A percentile compares a stretch with the other conserved stretches of the same genome.
Evolutionary conservation across 257 asterid species (phyloP).

Genomic region (Fraxinus pennsylvanica): DNA sequence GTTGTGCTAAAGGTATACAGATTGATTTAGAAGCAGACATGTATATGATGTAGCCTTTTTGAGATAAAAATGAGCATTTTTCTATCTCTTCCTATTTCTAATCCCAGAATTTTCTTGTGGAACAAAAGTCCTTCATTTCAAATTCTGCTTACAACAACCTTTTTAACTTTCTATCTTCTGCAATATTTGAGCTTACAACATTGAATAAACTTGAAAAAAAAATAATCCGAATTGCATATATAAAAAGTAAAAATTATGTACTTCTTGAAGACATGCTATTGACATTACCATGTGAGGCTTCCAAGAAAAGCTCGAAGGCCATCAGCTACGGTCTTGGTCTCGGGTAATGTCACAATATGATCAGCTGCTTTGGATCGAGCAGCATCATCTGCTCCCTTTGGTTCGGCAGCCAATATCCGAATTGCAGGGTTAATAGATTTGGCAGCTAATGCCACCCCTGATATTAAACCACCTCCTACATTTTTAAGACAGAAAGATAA

Average conservation of each 20-base stretch:
- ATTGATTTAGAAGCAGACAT: too few relatives aligned
- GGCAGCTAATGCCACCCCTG: conserved; percentile 92
- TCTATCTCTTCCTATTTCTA: too few relatives aligned
- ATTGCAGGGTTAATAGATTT: conserved; percentile 76
- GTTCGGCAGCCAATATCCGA: conserved; percentile 83
- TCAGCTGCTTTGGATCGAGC: conserved; percentile 74
- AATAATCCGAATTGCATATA: too few relatives aligned
- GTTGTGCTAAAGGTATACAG: too few relatives aligned
- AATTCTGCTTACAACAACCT: too few relatives aligned
- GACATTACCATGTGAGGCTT: conserved; percentile 75
- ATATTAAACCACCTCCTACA: conserved; percentile 90
- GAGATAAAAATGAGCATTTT: too few relatives aligned
- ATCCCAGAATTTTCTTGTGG: too few relatives aligned
- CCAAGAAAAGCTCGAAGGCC: conserved; percentile 95
- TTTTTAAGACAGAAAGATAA: not conserved
- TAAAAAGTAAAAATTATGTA: not conserved
- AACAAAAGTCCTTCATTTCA: too few relatives aligned
- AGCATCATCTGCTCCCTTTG: conserved; percentile 91
- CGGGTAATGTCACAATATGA: conserved; percentile 58
- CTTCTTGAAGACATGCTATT: not conserved
- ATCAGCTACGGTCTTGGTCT: conserved; percentile 84
- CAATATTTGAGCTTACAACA: not conserved
- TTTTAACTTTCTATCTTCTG: too few relatives aligned
- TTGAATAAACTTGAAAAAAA: too few relatives aligned
- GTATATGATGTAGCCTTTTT: too few relatives aligned